phyloP scores from a whole-genome alignment of 2,329 filamentous ascomycete species.

The Sporothrix variecibatus region DNA sequence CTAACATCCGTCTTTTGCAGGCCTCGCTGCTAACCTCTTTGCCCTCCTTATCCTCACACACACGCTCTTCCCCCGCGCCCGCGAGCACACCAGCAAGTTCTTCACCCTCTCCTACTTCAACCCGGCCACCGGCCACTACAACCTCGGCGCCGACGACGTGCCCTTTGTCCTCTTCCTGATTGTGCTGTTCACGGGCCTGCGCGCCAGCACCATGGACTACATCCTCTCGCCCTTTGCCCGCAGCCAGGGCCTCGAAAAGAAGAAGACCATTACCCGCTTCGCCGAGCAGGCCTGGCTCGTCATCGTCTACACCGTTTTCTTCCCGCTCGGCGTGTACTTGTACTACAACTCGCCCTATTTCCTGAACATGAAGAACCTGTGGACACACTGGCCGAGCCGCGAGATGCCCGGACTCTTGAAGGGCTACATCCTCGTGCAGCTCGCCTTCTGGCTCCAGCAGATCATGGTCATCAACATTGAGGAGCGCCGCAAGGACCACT shows the following conservation, averaged over 20 bases:
- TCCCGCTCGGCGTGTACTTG: constrained; percentile 84
- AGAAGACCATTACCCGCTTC: constrained; percentile 78
- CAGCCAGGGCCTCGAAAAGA: constrained; percentile 69
- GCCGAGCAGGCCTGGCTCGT: constrained; percentile 93
- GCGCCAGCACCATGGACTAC: constrained; percentile 85
- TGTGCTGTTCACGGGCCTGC: constrained; percentile 81
- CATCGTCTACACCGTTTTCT: constrained; percentile 79
- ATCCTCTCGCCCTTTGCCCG: constrained; percentile 76
- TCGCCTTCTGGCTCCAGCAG: constrained; percentile 92
- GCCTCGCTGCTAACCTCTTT: constrained; percentile 82
- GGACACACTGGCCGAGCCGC: constrained; percentile 80
- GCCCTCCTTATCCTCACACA: constrained; percentile 81
- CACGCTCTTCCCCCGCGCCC: constrained; percentile 76
- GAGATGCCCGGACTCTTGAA: constrained; percentile 76
- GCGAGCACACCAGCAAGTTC: constrained; percentile 80
- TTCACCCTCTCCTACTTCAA: constrained; percentile 86
- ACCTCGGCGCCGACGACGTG: constrained; percentile 75
- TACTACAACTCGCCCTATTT: constrained; percentile 77
- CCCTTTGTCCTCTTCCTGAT: constrained; percentile 78
- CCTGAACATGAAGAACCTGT: constrained; percentile 74
- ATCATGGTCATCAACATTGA: constrained; percentile 94
- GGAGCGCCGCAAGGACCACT: constrained; percentile 89
- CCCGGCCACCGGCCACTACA: constrained; percentile 66
- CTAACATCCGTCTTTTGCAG: constrained; percentile 45
- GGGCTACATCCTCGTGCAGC: constrained; percentile 85